Evolutionary conservation across 2,329 filamentous ascomycete genomes (phyloP).

Genomic region (Alternaria infectoria): DNA sequence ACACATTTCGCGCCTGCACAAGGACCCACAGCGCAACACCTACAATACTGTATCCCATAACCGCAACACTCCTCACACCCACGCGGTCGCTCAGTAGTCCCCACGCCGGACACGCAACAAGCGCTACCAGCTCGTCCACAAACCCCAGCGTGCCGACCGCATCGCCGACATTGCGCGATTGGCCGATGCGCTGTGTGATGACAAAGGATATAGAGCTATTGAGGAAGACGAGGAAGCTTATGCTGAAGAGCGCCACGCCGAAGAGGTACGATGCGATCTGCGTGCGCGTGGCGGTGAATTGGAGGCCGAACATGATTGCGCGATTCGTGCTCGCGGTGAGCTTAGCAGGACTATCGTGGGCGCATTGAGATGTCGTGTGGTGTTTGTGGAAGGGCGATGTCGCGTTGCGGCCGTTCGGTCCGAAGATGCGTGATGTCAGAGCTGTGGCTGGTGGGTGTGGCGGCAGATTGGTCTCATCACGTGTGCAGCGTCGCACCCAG

Average conservation of each 20-base stretch:
- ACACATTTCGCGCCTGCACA: slow-evolving; percentile 85
- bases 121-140: slow-evolving; percentile 80
- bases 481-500: not conserved
- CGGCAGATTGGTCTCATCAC: not conserved
- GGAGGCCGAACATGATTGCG: slow-evolving; percentile 44
- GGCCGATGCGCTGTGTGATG: slow-evolving; percentile 79
- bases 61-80: slow-evolving; percentile 69
- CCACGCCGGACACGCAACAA: slow-evolving; percentile 82
- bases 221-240: slow-evolving; percentile 87
- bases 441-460: slow-evolving; percentile 7
- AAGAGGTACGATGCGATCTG: slow-evolving; percentile 76
- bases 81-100: slow-evolving; percentile 78
- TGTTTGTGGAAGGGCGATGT: slow-evolving; percentile 4
- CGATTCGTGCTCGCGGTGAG: slow-evolving; percentile 29
- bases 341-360: slow-evolving; percentile 16
- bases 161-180: slow-evolving; percentile 75
- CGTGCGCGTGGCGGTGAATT: slow-evolving; percentile 62
- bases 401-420: slow-evolving; percentile 9
- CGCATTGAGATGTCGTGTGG: slow-evolving; percentile 17
- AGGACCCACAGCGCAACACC: slow-evolving; percentile 78
- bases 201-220: slow-evolving; percentile 86
- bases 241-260: slow-evolving; percentile 83
- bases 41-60: slow-evolving; percentile 82
- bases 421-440: slow-evolving; percentile 12
- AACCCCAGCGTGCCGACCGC: slow-evolving; percentile 86